These are phyloP conservation scores for Isoetes taiwanensis DNA, from an alignment of 75 land plant species.

Conservation along the genomic window DNA sequence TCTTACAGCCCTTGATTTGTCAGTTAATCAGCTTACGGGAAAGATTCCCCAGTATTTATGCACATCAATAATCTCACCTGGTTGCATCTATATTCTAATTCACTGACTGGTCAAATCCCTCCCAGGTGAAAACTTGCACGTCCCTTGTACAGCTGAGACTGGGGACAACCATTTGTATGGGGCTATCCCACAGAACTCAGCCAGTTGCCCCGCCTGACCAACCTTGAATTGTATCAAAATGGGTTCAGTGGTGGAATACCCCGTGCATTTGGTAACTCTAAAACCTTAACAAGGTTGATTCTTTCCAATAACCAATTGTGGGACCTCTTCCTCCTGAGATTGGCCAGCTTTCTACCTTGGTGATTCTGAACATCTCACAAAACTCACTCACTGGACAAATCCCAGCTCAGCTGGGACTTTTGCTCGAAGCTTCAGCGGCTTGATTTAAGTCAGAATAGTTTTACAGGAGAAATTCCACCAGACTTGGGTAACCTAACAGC, in stretches of 20 bases:
- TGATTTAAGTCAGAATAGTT: constrained; percentile 45
- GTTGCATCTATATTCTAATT: constrained; percentile 36
- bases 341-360: constrained; percentile 29
- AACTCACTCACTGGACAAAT: constrained; percentile 56
- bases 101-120: constrained; percentile 42
- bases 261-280: too few species aligned
- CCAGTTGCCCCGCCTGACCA: too few species aligned
- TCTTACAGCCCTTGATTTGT: constrained; percentile 41
- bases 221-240: too few species aligned
- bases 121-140: constrained; percentile 15
- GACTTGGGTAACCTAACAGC: constrained; percentile 31
- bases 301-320: too few species aligned
- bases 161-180: not conserved
- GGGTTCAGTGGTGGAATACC: too few species aligned
- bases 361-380: constrained; percentile 40
- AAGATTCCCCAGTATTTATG: constrained; percentile 36
- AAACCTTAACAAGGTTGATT: too few species aligned
- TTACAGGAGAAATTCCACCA: constrained; percentile 52
- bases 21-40: constrained; percentile 52
- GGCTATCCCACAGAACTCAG: not conserved
- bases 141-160: not conserved
- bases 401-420: constrained; percentile 28
- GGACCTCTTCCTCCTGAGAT: constrained; percentile 50
- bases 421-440: constrained; percentile 40
- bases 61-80: constrained; percentile 18